Evolutionary conservation across 1,139 yeast species (phyloP), one percentile per base, ranked within the genome.

Genomic region (Debaryomyces sp.): DNA sequence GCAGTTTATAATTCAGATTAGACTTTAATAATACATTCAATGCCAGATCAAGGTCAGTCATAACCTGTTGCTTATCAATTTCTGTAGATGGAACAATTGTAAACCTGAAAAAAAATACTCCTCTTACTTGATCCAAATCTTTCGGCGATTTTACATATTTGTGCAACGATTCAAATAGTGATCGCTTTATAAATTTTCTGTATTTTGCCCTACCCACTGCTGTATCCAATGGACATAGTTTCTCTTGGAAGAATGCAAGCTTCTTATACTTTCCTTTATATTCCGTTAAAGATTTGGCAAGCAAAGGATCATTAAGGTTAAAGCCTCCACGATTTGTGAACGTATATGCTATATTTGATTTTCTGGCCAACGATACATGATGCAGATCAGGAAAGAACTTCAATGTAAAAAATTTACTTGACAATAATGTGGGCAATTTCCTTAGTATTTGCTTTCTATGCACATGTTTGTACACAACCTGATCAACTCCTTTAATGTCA

Each of bases 41-140:
- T 17, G 77, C 70, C 6, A 48, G 46, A 13, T 53, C 51, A 2
- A 82, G 61, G 26, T 65, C 59, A 1, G 51, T 35, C n/a, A 65
- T 55, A 17, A 80, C 64, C 22, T 57, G 54, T 1, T 55, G 49
- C 42, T 63, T 48, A 17, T 78, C 80, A 1, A 55, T 52, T 1
- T 59, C 57, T 6, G 53, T 51, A 0, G 66, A 64, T 0, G 88
- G 86, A 4, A 74, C 70, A 12, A 67, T 55, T 7, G 53, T 50
- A 17, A 75, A 59, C 9, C 63, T 57, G 49, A 79, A 72, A 36
- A 70, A 62, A 55, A 78, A 86, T 6, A 80, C 58, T 1, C 80
- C 80, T n/a, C 68, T 56, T 2, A 71, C 67, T 18, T 47, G 57
- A 1, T 48, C 50, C 5, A 58, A 46, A 1, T 58, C 57, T 4